These are phyloP conservation scores for Ustilago esculenta DNA, from an alignment of 1,284 basidiomycete species.

Conservation along the genomic window DNA sequence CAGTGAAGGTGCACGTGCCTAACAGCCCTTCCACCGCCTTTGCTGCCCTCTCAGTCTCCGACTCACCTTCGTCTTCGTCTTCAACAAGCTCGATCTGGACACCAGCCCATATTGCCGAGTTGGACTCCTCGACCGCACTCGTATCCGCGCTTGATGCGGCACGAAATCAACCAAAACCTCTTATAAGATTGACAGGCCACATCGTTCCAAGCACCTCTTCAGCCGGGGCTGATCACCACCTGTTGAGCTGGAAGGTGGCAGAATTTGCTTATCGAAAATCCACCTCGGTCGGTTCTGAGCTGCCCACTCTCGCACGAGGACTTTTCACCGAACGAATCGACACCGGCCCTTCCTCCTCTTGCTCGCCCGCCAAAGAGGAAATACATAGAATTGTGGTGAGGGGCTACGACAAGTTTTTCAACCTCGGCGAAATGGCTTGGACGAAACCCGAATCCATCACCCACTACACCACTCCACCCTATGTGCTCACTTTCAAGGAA, in stretches of 20 bases:
- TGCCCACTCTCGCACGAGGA: conserved; percentile 64
- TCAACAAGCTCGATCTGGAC: conserved; percentile 16
- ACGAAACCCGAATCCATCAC: conserved; percentile 70
- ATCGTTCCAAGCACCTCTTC: conserved; percentile 4
- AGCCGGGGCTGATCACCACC: conserved; percentile 14
- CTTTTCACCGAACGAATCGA: conserved; percentile 57
- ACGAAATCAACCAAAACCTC: conserved; percentile 32
- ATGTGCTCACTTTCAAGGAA: conserved; percentile 89
- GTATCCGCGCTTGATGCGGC: conserved; percentile 40
- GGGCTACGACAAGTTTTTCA: conserved; percentile 99
- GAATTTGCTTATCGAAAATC: conserved; percentile 66
- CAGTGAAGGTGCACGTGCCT: conserved; percentile 9
- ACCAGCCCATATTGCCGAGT: conserved; percentile 7
- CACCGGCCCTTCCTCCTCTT: conserved; percentile 20
- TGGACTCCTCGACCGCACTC: conserved; percentile 25
- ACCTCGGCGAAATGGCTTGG: conserved; percentile 94
- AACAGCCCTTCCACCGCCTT: conserved; percentile 38
- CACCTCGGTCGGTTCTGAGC: conserved; percentile 43
- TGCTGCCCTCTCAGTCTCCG: conserved; percentile 29
- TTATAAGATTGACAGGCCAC: conserved; percentile 47
- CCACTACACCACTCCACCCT: conserved; percentile 79
- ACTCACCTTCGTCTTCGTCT: conserved; percentile 4
- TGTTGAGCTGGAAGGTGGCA: conserved; percentile 61
- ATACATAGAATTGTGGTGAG: conserved; percentile 81
- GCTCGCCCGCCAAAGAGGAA: neutral